These are phyloP conservation scores for Fermentozyma sake DNA, from an alignment of 1,139 yeast genomes.

Conservation along the genomic window DNA sequence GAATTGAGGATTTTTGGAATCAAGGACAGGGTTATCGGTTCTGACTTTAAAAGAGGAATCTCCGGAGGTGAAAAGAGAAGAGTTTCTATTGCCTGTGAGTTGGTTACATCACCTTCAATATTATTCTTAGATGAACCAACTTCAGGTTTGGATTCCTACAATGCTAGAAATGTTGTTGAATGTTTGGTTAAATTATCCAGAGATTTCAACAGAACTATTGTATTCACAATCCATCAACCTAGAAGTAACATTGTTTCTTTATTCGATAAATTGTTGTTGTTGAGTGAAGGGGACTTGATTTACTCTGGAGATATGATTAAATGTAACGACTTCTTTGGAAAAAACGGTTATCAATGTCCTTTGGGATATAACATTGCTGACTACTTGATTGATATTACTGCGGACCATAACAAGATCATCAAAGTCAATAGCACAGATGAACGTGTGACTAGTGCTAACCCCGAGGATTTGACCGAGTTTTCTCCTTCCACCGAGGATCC, in stretches of 20 bases:
- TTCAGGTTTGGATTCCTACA: constrained; percentile 89
- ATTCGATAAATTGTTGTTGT: constrained; percentile 74
- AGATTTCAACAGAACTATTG: constrained; percentile 78
- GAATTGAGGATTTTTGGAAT: constrained; percentile 81
- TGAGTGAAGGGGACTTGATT: constrained; percentile 81
- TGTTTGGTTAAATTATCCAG: constrained; percentile 75
- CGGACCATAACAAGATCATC: constrained; percentile 45
- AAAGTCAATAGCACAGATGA: constrained; percentile 15
- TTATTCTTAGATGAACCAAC: constrained; percentile 87
- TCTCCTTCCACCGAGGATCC: constrained; percentile 19
- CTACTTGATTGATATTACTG: constrained; percentile 84
- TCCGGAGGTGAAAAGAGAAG: constrained; percentile 93
- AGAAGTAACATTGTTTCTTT: constrained; percentile 89
- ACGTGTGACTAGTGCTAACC: constrained; percentile 20
- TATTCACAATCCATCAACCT: constrained; percentile 97
- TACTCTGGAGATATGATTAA: constrained; percentile 80
- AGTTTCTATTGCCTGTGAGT: constrained; percentile 85
- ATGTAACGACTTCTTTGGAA: constrained; percentile 69
- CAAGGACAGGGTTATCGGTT: constrained; percentile 83
- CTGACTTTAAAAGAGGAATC: constrained; percentile 85
- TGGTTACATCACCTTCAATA: constrained; percentile 81
- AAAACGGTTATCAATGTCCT: constrained; percentile 80
- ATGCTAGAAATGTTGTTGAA: constrained; percentile 88
- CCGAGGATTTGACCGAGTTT: constrained; percentile 20
- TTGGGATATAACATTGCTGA: constrained; percentile 91